phyloP scores from a whole-genome alignment of 2,329 filamentous ascomycete genomes.

The Phialophora verrucosa region DNA sequence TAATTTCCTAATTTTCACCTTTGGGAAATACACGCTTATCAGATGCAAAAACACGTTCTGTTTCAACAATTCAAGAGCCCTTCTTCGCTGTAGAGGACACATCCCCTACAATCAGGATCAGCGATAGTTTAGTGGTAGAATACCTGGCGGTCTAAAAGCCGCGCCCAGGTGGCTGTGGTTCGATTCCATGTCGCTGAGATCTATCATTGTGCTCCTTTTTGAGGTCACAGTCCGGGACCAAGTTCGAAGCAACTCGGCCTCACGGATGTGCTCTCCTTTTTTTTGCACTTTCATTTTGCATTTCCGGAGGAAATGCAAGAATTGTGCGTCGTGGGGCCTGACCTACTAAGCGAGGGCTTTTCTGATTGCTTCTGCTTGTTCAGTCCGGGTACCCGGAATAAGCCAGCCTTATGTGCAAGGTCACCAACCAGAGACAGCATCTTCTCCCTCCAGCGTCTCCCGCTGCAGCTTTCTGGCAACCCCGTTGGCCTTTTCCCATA shows the following conservation, averaged over 20 bases:
- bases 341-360: slow-evolving; percentile 10
- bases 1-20: slow-evolving; percentile 3
- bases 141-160: slow-evolving; percentile 27
- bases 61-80: slow-evolving; percentile 12
- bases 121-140: slow-evolving; percentile 31
- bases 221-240: not conserved
- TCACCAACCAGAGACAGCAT: slow-evolving; percentile 42
- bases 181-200: slow-evolving; percentile 26
- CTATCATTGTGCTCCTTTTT: not conserved
- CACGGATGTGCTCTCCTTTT: slow-evolving; percentile 4
- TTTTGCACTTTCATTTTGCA: not conserved
- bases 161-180: slow-evolving; percentile 23
- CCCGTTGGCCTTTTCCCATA: slow-evolving; percentile 79
- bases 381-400: not conserved
- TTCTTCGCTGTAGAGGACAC: not conserved
- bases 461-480: slow-evolving; percentile 71
- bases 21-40: slow-evolving; percentile 1
- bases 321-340: not conserved
- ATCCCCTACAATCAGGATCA: slow-evolving; percentile 6
- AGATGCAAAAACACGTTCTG: slow-evolving; percentile 7
- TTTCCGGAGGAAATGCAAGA: not conserved
- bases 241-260: not conserved
- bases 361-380: not conserved
- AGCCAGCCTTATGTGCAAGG: slow-evolving; percentile 2
- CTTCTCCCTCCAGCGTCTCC: slow-evolving; percentile 56